Evolutionary conservation across 2,329 filamentous ascomycete species (phyloP).

Genomic region (Scytalidium sp.): DNA sequence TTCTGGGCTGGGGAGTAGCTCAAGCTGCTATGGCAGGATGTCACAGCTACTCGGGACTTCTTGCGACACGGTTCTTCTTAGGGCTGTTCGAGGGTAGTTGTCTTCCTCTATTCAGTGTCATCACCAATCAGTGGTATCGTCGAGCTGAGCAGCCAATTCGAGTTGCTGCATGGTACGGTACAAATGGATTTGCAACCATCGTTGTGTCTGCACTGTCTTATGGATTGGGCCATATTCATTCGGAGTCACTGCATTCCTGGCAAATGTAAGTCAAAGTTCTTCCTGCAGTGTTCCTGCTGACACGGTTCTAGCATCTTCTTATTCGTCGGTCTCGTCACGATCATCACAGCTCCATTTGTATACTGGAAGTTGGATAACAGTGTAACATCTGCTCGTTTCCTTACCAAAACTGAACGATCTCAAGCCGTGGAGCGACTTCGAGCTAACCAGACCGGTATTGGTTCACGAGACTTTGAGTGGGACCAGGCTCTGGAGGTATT

Average conservation of each 20-base stretch:
- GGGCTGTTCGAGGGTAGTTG: slow-evolving; percentile 68
- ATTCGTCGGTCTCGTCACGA: slow-evolving; percentile 58
- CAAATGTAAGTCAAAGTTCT: no score
- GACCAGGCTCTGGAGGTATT: slow-evolving; percentile 56
- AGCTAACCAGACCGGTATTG: slow-evolving; percentile 72
- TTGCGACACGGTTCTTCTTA: slow-evolving; percentile 81
- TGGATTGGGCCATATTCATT: slow-evolving; percentile 41
- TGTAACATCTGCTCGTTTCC: slow-evolving; percentile 43
- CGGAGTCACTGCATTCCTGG: slow-evolving; percentile 32
- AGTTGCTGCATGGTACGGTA: slow-evolving; percentile 31
- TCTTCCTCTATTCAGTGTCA: slow-evolving; percentile 33
- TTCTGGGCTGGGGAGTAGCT: slow-evolving; percentile 46
- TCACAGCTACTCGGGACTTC: slow-evolving; percentile 67
- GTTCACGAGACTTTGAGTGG: slow-evolving; percentile 66
- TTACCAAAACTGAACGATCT: slow-evolving; percentile 64
- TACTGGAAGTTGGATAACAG: slow-evolving; percentile 61
- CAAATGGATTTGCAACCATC: slow-evolving; percentile 28
- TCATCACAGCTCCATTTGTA: slow-evolving; percentile 53
- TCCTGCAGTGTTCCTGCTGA: no score
- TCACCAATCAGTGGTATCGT: slow-evolving; percentile 36
- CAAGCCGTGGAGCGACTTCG: slow-evolving; percentile 70
- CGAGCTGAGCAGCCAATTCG: slow-evolving; percentile 35
- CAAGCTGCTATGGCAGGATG: slow-evolving; percentile 42
- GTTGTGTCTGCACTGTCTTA: slow-evolving; percentile 27
- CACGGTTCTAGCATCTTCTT: no score